These are phyloP conservation scores for Halophytophthora polymorphica DNA, from an alignment of 352 stramenopile genomes.

Conservation along the genomic window DNA sequence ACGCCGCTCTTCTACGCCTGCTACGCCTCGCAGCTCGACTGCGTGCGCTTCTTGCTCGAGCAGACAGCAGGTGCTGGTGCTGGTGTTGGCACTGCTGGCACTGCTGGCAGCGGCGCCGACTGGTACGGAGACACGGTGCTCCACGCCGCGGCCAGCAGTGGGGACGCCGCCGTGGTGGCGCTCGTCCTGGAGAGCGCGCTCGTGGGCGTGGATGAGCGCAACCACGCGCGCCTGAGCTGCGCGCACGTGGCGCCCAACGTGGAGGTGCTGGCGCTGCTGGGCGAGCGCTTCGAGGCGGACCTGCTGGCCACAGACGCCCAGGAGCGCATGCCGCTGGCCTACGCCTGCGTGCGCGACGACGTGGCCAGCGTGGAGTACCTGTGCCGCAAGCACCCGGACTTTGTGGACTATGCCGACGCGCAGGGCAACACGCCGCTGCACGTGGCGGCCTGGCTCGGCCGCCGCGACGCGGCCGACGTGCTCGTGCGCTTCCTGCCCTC, in stretches of 20 bases:
- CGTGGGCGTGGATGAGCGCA: conserved; percentile 39
- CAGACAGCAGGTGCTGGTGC: conserved; percentile 7
- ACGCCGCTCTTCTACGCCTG: conserved; percentile 75
- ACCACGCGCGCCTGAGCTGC: conserved; percentile 32
- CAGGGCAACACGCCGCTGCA: conserved; percentile 70
- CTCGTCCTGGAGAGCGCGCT: conserved; percentile 41
- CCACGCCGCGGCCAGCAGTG: conserved; percentile 49
- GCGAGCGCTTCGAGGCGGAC: conserved; percentile 42
- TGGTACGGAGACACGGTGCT: conserved; percentile 59
- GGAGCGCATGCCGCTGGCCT: conserved; percentile 57
- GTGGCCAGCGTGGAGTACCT: conserved; percentile 49
- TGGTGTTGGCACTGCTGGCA: conserved; percentile 1
- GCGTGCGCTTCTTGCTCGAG: conserved; percentile 32
- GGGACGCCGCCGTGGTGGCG: conserved; percentile 21
- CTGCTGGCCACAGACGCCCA: conserved; percentile 49
- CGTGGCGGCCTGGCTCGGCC: conserved; percentile 46
- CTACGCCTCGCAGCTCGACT: conserved; percentile 50
- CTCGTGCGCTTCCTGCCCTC: conserved; percentile 36
- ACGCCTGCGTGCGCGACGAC: conserved; percentile 56
- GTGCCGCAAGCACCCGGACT: conserved; percentile 47
- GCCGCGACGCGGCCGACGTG: conserved; percentile 22
- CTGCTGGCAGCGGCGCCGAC: conserved; percentile 20
- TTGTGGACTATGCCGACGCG: conserved; percentile 66
- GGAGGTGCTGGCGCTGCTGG: conserved; percentile 31
- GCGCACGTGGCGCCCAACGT: conserved; percentile 46